Conservation (phyloP, 768 basidiomycete genomes). For the Chalciporus sphaerocephalus region DNA sequence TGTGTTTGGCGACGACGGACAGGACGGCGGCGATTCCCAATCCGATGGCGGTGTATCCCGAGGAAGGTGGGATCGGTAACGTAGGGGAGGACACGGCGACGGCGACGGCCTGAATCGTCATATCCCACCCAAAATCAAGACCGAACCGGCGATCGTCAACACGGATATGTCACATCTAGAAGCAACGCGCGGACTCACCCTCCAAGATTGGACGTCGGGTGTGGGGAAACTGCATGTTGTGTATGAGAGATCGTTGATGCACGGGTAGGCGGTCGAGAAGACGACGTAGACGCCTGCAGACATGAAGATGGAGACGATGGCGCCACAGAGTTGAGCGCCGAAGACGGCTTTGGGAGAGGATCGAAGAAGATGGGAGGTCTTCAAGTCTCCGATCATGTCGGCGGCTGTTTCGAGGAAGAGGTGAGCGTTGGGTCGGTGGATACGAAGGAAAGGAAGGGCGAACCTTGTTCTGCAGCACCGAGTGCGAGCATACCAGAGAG, state of each 20-base stretch:
- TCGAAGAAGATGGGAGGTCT: conserved; percentile 65
- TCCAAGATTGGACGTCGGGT: conserved; percentile 25
- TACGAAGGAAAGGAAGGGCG: neutral
- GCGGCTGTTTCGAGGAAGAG: conserved; percentile 27
- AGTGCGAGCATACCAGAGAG: conserved; percentile 27
- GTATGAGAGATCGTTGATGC: conserved; percentile 37
- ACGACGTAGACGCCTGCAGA: conserved; percentile 54
- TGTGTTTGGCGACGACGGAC: conserved; percentile 40
- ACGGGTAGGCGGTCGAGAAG: conserved; percentile 59
- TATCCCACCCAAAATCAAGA: too few species aligned
- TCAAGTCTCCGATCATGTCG: conserved; percentile 67
- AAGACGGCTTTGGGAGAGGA: conserved; percentile 63
- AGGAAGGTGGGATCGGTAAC: conserved; percentile 45
- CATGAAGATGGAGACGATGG: conserved; percentile 59
- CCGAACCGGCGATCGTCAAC: neutral
- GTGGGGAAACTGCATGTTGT: conserved; percentile 21
- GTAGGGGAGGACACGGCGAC: conserved; percentile 22
- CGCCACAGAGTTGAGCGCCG: conserved; percentile 53
- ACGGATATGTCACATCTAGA: too few species aligned
- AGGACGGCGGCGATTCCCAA: conserved; percentile 43
- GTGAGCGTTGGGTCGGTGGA: neutral
- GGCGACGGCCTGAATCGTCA: conserved; percentile 12
- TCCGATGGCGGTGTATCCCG: conserved; percentile 56
- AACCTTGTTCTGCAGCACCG: conserved; percentile 24
- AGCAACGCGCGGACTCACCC: conserved; percentile 10